Percentiles rank a stretch among this genome's conserved stretches.
Evolutionary conservation across 75 land plant species (phyloP).

Genomic region (Sequoia sempervirens): DNA sequence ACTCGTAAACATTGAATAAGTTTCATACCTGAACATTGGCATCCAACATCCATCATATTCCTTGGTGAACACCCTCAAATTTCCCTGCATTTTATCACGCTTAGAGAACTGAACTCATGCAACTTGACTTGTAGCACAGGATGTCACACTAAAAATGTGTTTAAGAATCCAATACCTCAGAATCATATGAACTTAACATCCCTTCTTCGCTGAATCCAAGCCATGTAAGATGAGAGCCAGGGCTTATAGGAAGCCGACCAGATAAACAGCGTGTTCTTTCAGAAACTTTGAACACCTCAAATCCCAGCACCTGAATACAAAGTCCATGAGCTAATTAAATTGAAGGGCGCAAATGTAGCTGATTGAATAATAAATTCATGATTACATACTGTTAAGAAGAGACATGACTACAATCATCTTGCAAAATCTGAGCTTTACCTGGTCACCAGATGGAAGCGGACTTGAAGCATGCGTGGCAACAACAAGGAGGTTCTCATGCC

Average conservation of each 20-base stretch:
- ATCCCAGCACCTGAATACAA: slow-evolving; percentile 60
- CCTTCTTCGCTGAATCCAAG: slow-evolving; percentile 97
- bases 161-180: slow-evolving; percentile 49
- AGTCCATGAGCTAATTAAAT: neutral
- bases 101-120: neutral
- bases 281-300: slow-evolving; percentile 52
- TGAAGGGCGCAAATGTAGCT: neutral
- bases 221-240: slow-evolving; percentile 80
- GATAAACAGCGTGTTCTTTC: slow-evolving; percentile 32
- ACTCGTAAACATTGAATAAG: neutral
- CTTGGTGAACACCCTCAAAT: slow-evolving; percentile 58
- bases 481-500: slow-evolving; percentile 60
- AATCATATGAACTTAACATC: slow-evolving; percentile 76
- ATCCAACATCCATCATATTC: slow-evolving; percentile 88
- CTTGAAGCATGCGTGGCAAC: slow-evolving; percentile 76
- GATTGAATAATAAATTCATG: neutral
- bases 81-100: slow-evolving; percentile 45
- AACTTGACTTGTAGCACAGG: neutral
- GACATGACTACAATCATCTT: neutral
- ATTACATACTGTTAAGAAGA: neutral
- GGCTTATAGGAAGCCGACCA: slow-evolving; percentile 78
- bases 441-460: slow-evolving; percentile 72
- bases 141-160: neutral
- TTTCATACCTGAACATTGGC: slow-evolving; percentile 80
- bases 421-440: slow-evolving; percentile 34